Percentiles rank a stretch among this genome's conserved stretches.
Conservation (phyloP, 164 flowering plant species). For the Liquidambar formosana region DNA sequence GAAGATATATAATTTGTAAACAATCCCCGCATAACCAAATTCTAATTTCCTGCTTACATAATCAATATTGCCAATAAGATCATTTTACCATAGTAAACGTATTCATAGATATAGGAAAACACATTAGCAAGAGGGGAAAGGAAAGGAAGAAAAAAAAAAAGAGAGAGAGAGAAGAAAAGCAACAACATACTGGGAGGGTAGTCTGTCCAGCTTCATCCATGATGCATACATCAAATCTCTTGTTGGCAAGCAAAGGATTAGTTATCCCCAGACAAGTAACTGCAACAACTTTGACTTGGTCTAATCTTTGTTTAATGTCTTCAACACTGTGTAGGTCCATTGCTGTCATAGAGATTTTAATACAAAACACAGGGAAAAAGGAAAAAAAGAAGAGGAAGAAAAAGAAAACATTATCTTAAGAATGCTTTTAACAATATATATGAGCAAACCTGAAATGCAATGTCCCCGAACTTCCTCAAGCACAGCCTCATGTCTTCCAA, state of each 20-base stretch:
- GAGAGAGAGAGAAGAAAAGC: no score
- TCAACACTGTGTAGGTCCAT: constrained; percentile 50
- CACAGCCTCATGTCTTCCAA: constrained; percentile 84
- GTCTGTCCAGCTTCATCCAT: constrained; percentile 99
- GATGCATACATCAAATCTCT: constrained; percentile 91
- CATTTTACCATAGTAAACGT: not conserved
- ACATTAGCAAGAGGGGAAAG: not conserved
- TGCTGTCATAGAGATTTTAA: constrained; percentile 36
- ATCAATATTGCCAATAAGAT: not conserved
- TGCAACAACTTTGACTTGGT: constrained; percentile 80
- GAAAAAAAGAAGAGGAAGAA: not conserved
- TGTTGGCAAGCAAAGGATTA: constrained; percentile 79
- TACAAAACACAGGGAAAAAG: constrained; percentile 6
- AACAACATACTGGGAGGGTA: constrained; percentile 79
- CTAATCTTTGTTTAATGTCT: constrained; percentile 61
- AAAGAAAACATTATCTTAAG: not conserved
- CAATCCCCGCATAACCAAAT: no score
- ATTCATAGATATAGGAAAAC: not conserved
- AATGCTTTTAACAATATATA: not conserved
- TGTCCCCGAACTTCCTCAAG: constrained; percentile 72
- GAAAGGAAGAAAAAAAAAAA: no score
- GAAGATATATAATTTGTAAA: no score
- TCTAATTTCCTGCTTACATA: not conserved
- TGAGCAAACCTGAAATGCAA: constrained; percentile 78
- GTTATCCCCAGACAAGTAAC: constrained; percentile 92